Percentiles rank a stretch among this genome's conserved stretches.
These are phyloP conservation scores for Basipetospora chlamydospora DNA, from an alignment of 2,329 filamentous ascomycete species.

Conservation along the genomic window DNA sequence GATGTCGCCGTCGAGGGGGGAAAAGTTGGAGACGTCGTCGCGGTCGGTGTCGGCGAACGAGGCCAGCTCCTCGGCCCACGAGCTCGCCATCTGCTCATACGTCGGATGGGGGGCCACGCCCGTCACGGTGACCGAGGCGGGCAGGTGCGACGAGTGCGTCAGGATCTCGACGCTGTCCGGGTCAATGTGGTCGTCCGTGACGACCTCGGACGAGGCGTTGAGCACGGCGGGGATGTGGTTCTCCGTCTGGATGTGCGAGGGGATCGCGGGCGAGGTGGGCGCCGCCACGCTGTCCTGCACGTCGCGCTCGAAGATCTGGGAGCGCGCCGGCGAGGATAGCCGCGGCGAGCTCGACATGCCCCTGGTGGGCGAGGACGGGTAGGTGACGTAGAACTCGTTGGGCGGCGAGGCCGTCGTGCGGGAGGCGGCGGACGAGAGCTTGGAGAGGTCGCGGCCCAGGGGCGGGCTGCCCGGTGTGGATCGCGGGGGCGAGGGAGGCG, in stretches of 20 bases:
- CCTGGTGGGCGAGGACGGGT: conserved; percentile 49
- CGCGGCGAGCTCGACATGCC: conserved; percentile 58
- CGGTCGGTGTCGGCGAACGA: conserved; percentile 33
- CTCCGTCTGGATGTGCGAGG: conserved; percentile 84
- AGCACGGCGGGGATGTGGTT: conserved; percentile 86
- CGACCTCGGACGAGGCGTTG: conserved; percentile 80
- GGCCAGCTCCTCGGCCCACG: conserved; percentile 44
- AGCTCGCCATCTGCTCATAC: conserved; percentile 27
- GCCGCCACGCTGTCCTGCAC: conserved; percentile 64
- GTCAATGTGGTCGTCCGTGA: conserved; percentile 73
- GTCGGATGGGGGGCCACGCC: conserved; percentile 19
- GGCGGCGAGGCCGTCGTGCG: conserved; percentile 27
- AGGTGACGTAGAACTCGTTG: conserved; percentile 26
- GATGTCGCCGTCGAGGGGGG: conserved; percentile 61
- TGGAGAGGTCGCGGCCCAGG: conserved; percentile 17
- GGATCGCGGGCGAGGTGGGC: conserved; percentile 76
- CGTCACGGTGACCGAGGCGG: conserved; percentile 54
- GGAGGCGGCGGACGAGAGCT: conserved; percentile 19
- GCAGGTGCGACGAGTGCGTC: conserved; percentile 71
- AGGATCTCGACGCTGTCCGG: conserved; percentile 88
- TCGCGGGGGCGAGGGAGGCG: conserved; percentile 19
- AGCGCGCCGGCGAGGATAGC: conserved; percentile 61
- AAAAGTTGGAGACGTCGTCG: conserved; percentile 60
- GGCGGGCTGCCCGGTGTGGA: conserved; percentile 7
- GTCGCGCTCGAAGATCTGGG: conserved; percentile 84